Conservation (phyloP, 1,139 yeast genomes). For the Protomyces arabidopsidicola region DNA sequence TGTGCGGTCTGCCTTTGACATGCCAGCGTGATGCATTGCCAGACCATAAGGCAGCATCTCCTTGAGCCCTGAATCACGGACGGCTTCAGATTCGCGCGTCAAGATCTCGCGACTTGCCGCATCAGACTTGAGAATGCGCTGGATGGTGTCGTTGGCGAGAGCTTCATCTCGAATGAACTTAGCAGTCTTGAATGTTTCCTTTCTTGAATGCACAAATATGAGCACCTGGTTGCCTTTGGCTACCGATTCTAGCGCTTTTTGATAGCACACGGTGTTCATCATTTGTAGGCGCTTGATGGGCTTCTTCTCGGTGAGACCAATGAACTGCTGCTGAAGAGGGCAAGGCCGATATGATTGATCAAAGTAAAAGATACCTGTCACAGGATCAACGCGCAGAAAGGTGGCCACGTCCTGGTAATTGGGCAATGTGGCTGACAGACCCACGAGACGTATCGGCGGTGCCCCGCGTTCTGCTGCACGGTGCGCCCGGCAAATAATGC, state of each 20-base stretch:
- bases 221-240: constrained; percentile 64
- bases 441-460: constrained; percentile 63
- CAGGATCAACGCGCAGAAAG: constrained; percentile 63
- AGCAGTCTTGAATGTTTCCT: constrained; percentile 85
- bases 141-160: constrained; percentile 51
- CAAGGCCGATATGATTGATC: constrained; percentile 85
- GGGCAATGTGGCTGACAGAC: constrained; percentile 91
- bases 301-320: constrained; percentile 81
- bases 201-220: constrained; percentile 88
- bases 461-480: constrained; percentile 47
- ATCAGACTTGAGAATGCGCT: constrained; percentile 49
- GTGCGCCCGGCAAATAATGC: constrained; percentile 71
- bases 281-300: constrained; percentile 75
- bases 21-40: constrained; percentile 95
- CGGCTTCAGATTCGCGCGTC: constrained; percentile 56
- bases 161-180: constrained; percentile 63
- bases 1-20: constrained; percentile 65
- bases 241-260: constrained; percentile 66
- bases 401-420: constrained; percentile 83
- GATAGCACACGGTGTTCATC: constrained; percentile 88
- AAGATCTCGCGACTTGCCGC: constrained; percentile 63
- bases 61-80: constrained; percentile 53
- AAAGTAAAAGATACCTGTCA: constrained; percentile 64
- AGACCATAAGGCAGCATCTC: constrained; percentile 66
- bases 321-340: constrained; percentile 80